Evolutionary conservation across 192 early-diverging fungal genomes (phyloP).

Genomic region (Rhizophagus prolifer): DNA sequence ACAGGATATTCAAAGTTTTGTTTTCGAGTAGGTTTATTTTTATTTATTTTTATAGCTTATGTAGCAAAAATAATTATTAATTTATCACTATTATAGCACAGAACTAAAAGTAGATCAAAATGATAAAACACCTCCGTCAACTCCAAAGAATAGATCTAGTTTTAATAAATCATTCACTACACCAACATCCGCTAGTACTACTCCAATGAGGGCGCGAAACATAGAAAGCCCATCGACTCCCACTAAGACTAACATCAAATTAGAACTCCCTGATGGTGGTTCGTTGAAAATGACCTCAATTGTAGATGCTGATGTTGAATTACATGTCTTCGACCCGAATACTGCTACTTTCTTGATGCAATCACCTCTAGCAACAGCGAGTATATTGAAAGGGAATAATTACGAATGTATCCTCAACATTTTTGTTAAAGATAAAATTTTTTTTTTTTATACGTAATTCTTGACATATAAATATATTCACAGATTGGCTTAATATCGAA

Average conservation of each 20-base stretch:
- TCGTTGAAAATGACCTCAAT: conserved; percentile 50
- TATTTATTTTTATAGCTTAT: neutral
- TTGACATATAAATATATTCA: conserved; percentile 16
- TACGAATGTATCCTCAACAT: conserved; percentile 18
- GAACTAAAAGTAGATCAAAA: neutral
- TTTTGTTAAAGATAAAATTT: neutral
- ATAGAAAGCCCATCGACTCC: conserved; percentile 12
- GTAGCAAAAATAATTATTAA: neutral
- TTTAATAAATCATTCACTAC: neutral
- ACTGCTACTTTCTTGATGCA: conserved; percentile 56
- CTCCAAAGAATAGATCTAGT: neutral
- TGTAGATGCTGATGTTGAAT: conserved; percentile 48
- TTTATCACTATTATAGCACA: neutral
- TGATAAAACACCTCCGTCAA: neutral
- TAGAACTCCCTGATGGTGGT: conserved; percentile 24
- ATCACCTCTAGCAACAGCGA: conserved; percentile 29
- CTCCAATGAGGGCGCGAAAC: neutral
- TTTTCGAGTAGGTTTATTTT: conserved; percentile 36
- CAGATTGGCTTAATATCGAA: conserved; percentile 58
- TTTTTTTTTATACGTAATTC: neutral
- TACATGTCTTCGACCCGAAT: conserved; percentile 67
- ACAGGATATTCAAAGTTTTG: conserved; percentile 51
- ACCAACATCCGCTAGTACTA: neutral
- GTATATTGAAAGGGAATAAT: neutral
- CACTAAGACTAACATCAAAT: conserved; percentile 15